Evolutionary conservation across 768 basidiomycete genomes (phyloP), one percentile per base, ranked within the genome.

Genomic region (Mycena alexandri): DNA sequence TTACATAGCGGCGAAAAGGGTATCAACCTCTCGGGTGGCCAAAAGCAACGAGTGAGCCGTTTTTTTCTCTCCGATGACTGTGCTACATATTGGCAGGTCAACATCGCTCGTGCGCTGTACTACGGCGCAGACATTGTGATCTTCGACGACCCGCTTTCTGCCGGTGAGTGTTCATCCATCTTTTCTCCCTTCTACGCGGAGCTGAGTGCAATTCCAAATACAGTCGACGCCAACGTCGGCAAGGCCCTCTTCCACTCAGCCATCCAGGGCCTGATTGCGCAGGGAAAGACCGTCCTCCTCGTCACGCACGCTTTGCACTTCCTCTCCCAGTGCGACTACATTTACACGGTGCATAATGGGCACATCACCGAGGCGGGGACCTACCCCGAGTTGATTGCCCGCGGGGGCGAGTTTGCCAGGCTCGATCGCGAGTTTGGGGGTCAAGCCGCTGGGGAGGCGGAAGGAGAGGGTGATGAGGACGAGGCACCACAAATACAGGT

Each of bases 271-370:
- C 82, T 88, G 4, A 79, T 81, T 22, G 73, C 70, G 34, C 73
- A 71, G 3, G 86, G 84, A 51, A 94, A 94, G 76, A 96, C 96
- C 13, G 86, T 93, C 29, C 82, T 98, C 46, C 87, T 98, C 60
- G 95, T 96, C 59, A 98, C 96, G 0, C 95, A 97, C 74, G 94
- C 93, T 1, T 83, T 97, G 17, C 95, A 97, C 78, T 93, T 96
- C 81, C 85, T 98, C 41, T 91, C 93, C 2, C 85, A 91, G 61
- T 93, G 93, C 34, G 94, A 97, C 77, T 93, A 93, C 75, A 91
- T 98, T 74, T 90, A 90, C 75, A 89, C 90, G 36, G 80, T 98
- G 57, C 84, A 85, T 16, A 88, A 93, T 50, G 95, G 96, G 13
- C 82, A 81, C 38, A 88, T 98, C 62, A 86, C 86, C 24, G 94